phyloP scores from a whole-genome alignment of 2,329 filamentous ascomycete genomes.

The Alternaria metachromatica region DNA sequence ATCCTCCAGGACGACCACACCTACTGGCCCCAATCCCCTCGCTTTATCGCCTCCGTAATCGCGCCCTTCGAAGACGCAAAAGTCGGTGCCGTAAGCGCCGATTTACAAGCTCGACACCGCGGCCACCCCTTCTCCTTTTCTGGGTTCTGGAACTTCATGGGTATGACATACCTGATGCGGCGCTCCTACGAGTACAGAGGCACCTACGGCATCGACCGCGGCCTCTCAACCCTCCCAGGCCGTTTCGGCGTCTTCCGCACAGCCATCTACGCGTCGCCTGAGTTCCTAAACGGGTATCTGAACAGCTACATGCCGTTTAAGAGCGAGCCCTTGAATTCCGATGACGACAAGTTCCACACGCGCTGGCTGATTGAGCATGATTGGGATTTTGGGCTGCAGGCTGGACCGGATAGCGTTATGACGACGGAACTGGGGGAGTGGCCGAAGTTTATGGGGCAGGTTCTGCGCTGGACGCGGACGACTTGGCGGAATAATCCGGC shows the following conservation, averaged over 20 bases:
- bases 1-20: background rate
- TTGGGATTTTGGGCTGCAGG: background rate
- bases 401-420: background rate
- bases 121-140: background rate
- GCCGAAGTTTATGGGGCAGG: background rate
- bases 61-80: background rate
- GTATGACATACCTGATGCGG: background rate
- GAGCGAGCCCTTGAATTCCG: background rate
- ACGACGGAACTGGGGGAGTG: background rate
- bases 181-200: slow-evolving; percentile 4
- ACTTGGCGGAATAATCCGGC: background rate
- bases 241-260: slow-evolving; percentile 6
- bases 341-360: background rate
- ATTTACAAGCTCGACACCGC: background rate
- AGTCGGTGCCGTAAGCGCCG: background rate
- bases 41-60: background rate
- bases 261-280: background rate
- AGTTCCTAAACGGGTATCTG: background rate
- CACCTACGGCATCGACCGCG: slow-evolving; percentile 5
- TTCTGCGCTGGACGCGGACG: background rate
- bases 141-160: background rate
- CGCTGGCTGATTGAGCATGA: background rate
- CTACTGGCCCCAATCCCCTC: background rate
- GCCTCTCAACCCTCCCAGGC: background rate
- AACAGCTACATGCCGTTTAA: background rate